Evolutionary conservation across 192 early-diverging fungal genomes (phyloP), one percentile per base, ranked within the genome.

Genomic region (Backusella sp.): DNA sequence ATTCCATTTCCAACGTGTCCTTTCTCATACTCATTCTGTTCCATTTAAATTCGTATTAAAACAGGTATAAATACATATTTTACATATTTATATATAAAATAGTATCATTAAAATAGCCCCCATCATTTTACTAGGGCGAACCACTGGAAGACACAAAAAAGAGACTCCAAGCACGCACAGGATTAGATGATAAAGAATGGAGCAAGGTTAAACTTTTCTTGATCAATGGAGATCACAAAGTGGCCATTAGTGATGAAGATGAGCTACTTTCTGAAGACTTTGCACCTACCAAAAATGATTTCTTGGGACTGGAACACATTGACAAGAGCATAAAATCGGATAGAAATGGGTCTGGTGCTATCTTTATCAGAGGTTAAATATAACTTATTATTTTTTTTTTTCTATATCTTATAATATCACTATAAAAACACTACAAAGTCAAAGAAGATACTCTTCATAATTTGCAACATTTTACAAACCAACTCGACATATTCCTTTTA

Each of bases 151-250:
- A 89, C 1, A 94, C 94, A 23, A 94, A 92, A 88, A 73, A 78
- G 69, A 88, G 96, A 7, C 84, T 98, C 72, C 90, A 89, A 70
- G 79, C 66, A 70, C 82, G 90, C 39, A 85, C 93, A 26, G 94
- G 94, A 14, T 86, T 94, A 89, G 86, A 86, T 76, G 93, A 96
- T 49, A 95, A 94, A 85, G 96, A 98, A 42, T 93, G 93, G 72
- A 85, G 79, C 0, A 91, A 91, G 71, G 83, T 92, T 68, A 93
- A 89, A 76, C 75, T 90, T 67, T 70, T 80, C 75, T 81, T 89
- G 78, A 72, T 86, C 37, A 66, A 75, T 28, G 74, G 71, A 70
- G 75, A 78, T 23, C 42, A 65, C 34, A 46, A 39, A 32, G 3
- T 35, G 28, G 42, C 12, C 19, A 52, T 71, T 0, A 67, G 0